A percentile compares a stretch with the other conserved stretches of the same genome.
phyloP scores from a whole-genome alignment of 768 basidiomycete species.

The Auricularia auricula-judae region DNA sequence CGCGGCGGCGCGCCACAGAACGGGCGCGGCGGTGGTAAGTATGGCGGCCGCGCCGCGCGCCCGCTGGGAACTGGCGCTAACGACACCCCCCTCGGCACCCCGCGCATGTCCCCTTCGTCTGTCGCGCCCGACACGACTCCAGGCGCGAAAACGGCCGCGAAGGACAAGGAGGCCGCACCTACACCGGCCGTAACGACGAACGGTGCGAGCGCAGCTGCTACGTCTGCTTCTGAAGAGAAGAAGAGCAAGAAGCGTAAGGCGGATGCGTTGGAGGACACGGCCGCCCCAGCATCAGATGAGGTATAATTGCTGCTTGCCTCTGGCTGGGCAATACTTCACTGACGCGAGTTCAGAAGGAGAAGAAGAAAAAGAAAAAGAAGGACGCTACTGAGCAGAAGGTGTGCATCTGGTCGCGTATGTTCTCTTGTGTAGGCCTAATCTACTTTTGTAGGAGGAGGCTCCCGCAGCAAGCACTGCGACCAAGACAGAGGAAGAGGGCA shows the following conservation, averaged over 20 bases:
- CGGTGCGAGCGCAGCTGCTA: conserved; percentile 12
- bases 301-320: not conserved
- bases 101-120: conserved; percentile 37
- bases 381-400: conserved; percentile 10
- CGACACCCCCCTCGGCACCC: conserved; percentile 57
- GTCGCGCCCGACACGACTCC: not conserved
- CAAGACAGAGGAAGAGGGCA: conserved; percentile 10
- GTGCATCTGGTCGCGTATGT: not conserved
- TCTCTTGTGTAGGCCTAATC: not conserved
- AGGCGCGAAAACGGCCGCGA: not conserved
- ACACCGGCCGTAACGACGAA: not conserved
- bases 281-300: not conserved
- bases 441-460: not conserved
- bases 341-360: conserved; percentile 4
- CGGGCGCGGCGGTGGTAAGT: not conserved
- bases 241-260: conserved; percentile 9
- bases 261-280: not conserved
- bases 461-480: conserved; percentile 4
- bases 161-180: not conserved
- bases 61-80: conserved; percentile 51
- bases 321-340: not conserved
- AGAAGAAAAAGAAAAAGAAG: conserved; percentile 14
- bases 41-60: conserved; percentile 5
- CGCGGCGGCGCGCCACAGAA: not conserved
- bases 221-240: conserved; percentile 6